phyloP scores from a whole-genome alignment of 805 yeast genomes.

The Nadsonia fulvescens region DNA sequence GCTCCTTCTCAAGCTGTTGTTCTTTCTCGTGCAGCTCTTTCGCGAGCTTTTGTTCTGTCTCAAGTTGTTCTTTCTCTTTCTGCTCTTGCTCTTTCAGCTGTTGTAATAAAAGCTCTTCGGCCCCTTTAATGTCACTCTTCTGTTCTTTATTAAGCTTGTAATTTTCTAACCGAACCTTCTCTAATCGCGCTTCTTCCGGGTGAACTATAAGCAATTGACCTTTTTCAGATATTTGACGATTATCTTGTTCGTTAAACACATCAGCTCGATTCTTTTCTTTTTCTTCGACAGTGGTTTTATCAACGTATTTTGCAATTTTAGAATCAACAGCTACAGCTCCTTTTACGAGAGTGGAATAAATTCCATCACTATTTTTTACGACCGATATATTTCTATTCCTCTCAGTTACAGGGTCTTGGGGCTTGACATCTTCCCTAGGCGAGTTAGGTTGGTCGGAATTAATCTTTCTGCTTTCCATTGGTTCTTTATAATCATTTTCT shows the following conservation, averaged over 20 bases:
- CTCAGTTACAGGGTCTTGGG: too few species aligned
- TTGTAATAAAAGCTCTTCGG: background rate
- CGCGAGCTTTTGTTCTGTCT: slow-evolving; percentile 4
- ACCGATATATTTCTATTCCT: too few species aligned
- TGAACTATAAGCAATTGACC: background rate
- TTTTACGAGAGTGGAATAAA: too few species aligned
- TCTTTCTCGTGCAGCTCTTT: slow-evolving; percentile 6
- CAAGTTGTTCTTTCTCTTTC: slow-evolving; percentile 2
- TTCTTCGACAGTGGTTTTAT: background rate
- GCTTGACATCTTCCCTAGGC: too few species aligned
- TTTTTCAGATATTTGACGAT: slow-evolving; percentile 1
- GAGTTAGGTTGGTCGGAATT: too few species aligned
- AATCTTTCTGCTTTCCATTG: too few species aligned
- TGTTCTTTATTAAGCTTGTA: slow-evolving; percentile 3
- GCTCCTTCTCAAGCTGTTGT: slow-evolving; percentile 2
- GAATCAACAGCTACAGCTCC: too few species aligned
- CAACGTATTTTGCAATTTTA: background rate
- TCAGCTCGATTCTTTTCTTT: slow-evolving; percentile 2
- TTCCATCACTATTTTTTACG: too few species aligned
- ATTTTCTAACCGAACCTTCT: slow-evolving; percentile 1
- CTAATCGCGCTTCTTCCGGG: too few species aligned
- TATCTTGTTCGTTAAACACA: slow-evolving; percentile 4
- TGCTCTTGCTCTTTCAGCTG: slow-evolving; percentile 2
- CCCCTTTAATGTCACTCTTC: slow-evolving; percentile 3
- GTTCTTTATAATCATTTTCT: too few species aligned